These are phyloP conservation scores for Penicillium brasilianum DNA, from an alignment of 2,329 filamentous ascomycete species.

Conservation along the genomic window DNA sequence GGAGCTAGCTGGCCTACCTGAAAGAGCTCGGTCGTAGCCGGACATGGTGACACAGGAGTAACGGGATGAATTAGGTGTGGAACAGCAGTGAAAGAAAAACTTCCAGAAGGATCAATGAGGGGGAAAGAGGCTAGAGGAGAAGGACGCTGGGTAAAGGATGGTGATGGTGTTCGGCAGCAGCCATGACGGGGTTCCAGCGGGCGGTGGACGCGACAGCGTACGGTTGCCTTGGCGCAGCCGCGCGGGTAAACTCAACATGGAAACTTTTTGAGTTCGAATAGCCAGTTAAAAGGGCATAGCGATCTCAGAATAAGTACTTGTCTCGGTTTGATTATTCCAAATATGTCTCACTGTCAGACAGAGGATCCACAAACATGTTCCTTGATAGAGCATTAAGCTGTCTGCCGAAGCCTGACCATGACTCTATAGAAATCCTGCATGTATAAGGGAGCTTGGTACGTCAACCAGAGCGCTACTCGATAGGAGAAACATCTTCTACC, in stretches of 20 bases:
- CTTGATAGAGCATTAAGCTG: not conserved
- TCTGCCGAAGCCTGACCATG: not conserved
- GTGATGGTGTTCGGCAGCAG: conserved; percentile 26
- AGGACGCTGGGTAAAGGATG: conserved; percentile 21
- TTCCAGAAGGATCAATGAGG: conserved; percentile 9
- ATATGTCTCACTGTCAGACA: not conserved
- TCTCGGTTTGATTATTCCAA: too few relatives aligned
- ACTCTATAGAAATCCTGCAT: not conserved
- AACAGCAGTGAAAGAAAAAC: not conserved
- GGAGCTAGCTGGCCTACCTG: conserved; percentile 68
- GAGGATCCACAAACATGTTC: not conserved
- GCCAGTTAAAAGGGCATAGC: not conserved
- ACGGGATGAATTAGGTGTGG: conserved; percentile 5
- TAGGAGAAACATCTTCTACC: not conserved
- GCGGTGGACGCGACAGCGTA: conserved; percentile 35
- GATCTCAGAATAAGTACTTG: not conserved
- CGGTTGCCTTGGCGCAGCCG: conserved; percentile 32
- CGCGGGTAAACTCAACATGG: conserved; percentile 10
- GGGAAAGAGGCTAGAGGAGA: conserved; percentile 13
- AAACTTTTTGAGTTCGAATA: not conserved
- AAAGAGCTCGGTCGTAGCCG: conserved; percentile 98
- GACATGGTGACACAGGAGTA: conserved; percentile 62
- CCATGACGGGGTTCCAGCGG: conserved; percentile 33
- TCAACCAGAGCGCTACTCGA: not conserved
- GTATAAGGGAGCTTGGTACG: not conserved